These are phyloP conservation scores for Camelina sativa DNA, from an alignment of 345 rosid genomes.

Conservation along the genomic window DNA sequence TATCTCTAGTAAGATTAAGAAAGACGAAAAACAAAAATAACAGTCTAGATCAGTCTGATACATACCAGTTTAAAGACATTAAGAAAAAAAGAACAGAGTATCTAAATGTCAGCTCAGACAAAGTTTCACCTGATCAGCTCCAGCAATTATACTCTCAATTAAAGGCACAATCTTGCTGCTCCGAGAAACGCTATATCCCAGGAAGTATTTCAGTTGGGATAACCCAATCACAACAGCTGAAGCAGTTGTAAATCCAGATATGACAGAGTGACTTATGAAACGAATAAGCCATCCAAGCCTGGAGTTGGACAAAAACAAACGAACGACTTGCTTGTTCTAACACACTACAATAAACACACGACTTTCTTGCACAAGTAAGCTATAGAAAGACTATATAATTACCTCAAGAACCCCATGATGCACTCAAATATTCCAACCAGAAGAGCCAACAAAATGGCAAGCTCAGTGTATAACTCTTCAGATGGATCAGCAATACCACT, in stretches of 20 bases:
- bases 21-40: neutral
- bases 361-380: neutral
- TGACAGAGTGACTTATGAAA: conserved; percentile 97
- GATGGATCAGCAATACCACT: conserved; percentile 72
- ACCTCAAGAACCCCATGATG: conserved; percentile 92
- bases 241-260: conserved; percentile 95
- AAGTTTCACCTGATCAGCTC: conserved; percentile 72
- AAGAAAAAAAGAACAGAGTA: conserved; percentile 19
- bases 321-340: neutral
- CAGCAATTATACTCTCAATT: conserved; percentile 83
- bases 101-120: neutral
- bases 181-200: conserved; percentile 77
- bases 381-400: neutral
- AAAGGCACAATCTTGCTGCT: conserved; percentile 91
- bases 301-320: conserved; percentile 31
- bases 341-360: conserved; percentile 12
- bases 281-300: conserved; percentile 99
- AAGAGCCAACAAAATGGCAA: conserved; percentile 86
- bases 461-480: conserved; percentile 82
- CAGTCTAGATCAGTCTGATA: neutral
- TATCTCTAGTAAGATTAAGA: neutral
- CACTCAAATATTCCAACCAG: conserved; percentile 92
- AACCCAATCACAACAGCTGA: conserved; percentile 95
- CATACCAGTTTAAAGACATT: neutral
- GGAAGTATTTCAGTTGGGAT: conserved; percentile 87